Evolutionary conservation across 73 alveolate genomes (phyloP), one percentile per base, ranked within the genome.

Genomic region (Paramecium octaurelia): DNA sequence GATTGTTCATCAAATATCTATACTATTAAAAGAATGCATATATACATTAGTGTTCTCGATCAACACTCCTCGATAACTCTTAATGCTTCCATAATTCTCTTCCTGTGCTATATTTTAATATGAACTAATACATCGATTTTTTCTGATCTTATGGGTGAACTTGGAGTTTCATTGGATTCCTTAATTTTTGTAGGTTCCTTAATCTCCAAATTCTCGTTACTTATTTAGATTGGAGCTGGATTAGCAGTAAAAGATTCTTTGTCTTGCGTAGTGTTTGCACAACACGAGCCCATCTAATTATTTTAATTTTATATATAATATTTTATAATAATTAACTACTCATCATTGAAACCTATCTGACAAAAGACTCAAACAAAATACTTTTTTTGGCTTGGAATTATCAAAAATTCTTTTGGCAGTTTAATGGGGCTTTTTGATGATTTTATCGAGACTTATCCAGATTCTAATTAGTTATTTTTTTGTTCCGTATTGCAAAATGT

Each of bases 71-170:
- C 59, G 36, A 35, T 73, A 40, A 73, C 87, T 73, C 87, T 73
- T 73, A 40, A 40, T 40, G 57, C 60, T 73, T 36, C 60, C 57
- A 40, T 36, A 12, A 21, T 73, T 36, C 60, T 73, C 59, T 36
- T 73, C 87, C 87, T 73, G 59, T 73, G 87, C 87, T 73, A 73
- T 73, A 73, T 73, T 36, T 73, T 73, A 73, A 73, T 73, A 9
- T 64, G 50, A 31, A 64, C 84, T 64, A 27, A 64, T 64, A 64
- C 84, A 64, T 64, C 84, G 84, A 64, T 64, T 64, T 64, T 64
- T 64, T 64, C 84, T 64, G 84, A 64, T 64, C 84, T 64, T 35
- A 73, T 40, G 5, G 87, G 87, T 29, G 87, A 73, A 73, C 87
- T 73, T 73, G 87, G 87, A 38, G 87, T 73, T 14, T 73, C 87